Evolutionary conservation across 2,329 filamentous ascomycete species (phyloP).

Genomic region (Aureobasidium uvarum): DNA sequence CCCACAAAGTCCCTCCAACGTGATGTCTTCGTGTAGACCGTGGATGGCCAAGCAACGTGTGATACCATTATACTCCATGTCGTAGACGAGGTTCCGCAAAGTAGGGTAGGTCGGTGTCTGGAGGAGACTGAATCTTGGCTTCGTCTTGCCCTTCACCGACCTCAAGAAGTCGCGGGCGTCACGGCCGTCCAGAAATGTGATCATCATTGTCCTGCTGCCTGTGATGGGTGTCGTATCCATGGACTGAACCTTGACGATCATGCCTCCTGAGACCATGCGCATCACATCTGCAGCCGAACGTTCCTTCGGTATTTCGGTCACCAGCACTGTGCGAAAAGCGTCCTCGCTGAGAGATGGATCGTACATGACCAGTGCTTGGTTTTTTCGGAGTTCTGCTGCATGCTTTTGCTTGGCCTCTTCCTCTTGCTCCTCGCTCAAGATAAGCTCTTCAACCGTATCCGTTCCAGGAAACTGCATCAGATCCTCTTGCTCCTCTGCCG

Average conservation of each 20-base stretch:
- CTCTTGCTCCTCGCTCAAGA: background rate
- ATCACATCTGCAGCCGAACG: background rate
- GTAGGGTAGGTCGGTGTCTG: background rate
- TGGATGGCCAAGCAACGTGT: slow-evolving; percentile 17
- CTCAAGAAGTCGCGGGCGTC: slow-evolving; percentile 1
- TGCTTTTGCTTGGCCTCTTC: slow-evolving; percentile 1
- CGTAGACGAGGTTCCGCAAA: background rate
- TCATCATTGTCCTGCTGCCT: background rate
- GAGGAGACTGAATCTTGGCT: slow-evolving; percentile 7
- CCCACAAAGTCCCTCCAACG: background rate
- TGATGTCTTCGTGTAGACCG: background rate
- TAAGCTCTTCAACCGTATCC: background rate
- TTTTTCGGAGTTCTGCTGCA: background rate
- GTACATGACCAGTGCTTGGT: slow-evolving; percentile 18
- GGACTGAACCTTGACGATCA: background rate
- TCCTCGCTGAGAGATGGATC: slow-evolving; percentile 2
- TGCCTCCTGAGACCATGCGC: background rate
- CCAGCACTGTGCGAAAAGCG: background rate
- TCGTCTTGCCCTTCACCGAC: background rate
- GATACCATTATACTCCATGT: background rate
- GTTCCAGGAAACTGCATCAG: slow-evolving; percentile 6
- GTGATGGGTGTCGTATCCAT: background rate
- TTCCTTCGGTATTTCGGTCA: background rate
- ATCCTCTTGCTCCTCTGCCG: background rate
- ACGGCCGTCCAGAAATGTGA: slow-evolving; percentile 4